Percentiles rank a stretch among this genome's conserved stretches.
Evolutionary conservation across 108 stramenopile species (phyloP).

Genomic region (Parmales sp.): DNA sequence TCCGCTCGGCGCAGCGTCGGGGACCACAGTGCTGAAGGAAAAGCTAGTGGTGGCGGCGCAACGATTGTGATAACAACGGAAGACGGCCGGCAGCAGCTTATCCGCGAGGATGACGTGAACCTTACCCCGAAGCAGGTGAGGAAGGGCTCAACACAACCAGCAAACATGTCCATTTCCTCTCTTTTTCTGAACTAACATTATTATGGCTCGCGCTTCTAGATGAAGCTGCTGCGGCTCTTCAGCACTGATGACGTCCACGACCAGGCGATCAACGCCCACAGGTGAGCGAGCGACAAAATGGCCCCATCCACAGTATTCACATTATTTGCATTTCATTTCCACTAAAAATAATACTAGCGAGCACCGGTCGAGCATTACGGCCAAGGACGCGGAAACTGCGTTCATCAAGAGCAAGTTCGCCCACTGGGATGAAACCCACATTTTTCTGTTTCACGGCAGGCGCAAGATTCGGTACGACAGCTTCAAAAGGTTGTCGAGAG

Average conservation of each 20-base stretch:
- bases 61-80: neutral
- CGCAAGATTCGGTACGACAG: neutral
- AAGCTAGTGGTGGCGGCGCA: neutral
- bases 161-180: neutral
- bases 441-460: neutral
- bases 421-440: neutral
- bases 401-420: neutral
- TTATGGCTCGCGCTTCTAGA: neutral
- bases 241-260: neutral
- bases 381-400: neutral
- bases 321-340: neutral
- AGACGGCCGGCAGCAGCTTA: neutral
- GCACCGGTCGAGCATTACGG: neutral
- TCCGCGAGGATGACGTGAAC: neutral
- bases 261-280: neutral
- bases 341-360: neutral
- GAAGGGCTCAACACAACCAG: neutral
- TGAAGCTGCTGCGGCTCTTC: neutral
- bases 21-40: neutral
- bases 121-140: neutral
- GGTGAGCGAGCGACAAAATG: neutral
- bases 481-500: neutral
- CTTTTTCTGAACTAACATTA: too few relatives aligned
- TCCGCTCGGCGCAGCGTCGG: too few relatives aligned
- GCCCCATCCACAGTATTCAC: neutral